phyloP scores from a whole-genome alignment of 2,329 filamentous ascomycete genomes.

The Fusarium brachygibbosum region DNA sequence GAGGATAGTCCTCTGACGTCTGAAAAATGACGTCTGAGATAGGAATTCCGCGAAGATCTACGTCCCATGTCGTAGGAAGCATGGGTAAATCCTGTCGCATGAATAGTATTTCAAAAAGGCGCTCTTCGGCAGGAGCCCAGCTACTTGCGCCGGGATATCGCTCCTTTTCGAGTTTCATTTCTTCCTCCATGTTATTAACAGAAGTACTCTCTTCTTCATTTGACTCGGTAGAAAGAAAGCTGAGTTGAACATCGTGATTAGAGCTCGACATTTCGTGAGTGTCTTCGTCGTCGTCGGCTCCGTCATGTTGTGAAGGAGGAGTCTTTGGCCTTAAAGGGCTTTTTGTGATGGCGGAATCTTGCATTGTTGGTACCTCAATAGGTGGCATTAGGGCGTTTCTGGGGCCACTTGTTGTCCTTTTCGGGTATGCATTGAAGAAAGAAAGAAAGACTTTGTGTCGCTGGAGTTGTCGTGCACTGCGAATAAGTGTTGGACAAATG shows the following conservation, averaged over 20 bases:
- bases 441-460: slow-evolving; percentile 25
- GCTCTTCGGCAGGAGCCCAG: slow-evolving; percentile 66
- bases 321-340: slow-evolving; percentile 23
- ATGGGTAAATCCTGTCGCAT: slow-evolving; percentile 58
- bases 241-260: slow-evolving; percentile 14
- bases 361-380: slow-evolving; percentile 13
- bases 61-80: slow-evolving; percentile 57
- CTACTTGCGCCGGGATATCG: slow-evolving; percentile 59
- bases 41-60: slow-evolving; percentile 58
- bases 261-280: slow-evolving; percentile 17
- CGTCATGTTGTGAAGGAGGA: slow-evolving; percentile 9
- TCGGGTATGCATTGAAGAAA: not conserved
- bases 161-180: slow-evolving; percentile 61
- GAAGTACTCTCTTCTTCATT: slow-evolving; percentile 26
- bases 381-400: slow-evolving; percentile 7
- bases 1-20: slow-evolving; percentile 49
- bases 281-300: slow-evolving; percentile 11
- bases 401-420: not conserved
- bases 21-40: slow-evolving; percentile 56
- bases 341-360: slow-evolving; percentile 12
- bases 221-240: slow-evolving; percentile 19
- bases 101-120: slow-evolving; percentile 59
- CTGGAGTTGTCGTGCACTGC: slow-evolving; percentile 19
- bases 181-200: slow-evolving; percentile 40
- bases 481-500: slow-evolving; percentile 13